phyloP scores from a whole-genome alignment of 306 rosid species.

The Gastrolobium bilobum region DNA sequence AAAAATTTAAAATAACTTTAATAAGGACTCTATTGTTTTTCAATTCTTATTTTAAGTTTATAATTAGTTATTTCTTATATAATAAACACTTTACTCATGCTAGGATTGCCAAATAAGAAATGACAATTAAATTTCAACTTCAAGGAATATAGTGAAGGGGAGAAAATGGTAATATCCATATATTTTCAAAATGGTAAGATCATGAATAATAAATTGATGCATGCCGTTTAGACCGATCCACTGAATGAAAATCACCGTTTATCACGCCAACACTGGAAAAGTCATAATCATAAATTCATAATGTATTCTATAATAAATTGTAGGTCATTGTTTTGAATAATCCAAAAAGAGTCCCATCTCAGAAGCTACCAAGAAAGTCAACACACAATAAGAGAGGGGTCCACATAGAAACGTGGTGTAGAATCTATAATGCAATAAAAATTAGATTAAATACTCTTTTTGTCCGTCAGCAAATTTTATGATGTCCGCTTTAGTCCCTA shows the following conservation, averaged over 20 bases:
- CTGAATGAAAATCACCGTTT: not conserved
- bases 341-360: constrained; percentile 41
- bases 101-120: not conserved
- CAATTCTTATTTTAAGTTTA: no score
- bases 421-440: constrained; percentile 20
- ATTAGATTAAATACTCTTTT: no score
- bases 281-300: not conserved
- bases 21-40: no score
- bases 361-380: constrained; percentile 47
- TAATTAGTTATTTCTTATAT: no score
- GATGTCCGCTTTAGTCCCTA: no score
- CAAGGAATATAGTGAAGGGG: not conserved
- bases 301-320: not conserved
- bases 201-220: not conserved
- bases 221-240: constrained; percentile 10
- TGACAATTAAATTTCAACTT: not conserved
- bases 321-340: constrained; percentile 44
- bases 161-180: not conserved
- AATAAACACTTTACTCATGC: no score
- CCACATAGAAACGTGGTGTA: constrained; percentile 37
- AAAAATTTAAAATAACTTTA: no score
- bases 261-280: not conserved
- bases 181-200: constrained; percentile 13
- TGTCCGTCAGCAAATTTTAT: no score
- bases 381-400: not conserved